Percentiles rank a stretch among this genome's conserved stretches.
Conservation (phyloP, 371 early-diverging fungal species). For the Syncephalastrum monosporum region DNA sequence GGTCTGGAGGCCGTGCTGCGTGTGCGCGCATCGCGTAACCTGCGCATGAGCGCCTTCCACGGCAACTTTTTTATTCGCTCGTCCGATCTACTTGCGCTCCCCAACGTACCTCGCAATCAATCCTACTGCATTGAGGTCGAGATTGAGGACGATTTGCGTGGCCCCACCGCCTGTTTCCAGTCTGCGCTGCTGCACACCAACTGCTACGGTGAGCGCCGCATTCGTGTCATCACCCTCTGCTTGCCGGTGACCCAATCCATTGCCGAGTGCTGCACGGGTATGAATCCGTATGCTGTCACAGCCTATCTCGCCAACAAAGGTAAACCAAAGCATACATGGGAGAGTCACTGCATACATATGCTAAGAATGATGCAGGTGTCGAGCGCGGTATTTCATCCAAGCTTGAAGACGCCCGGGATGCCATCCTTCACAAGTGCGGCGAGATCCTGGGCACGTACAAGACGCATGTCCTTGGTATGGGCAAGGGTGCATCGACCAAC, state of each 20-base stretch:
- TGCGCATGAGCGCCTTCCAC: constrained; percentile 87
- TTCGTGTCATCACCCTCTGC: constrained; percentile 92
- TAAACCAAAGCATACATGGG: constrained; percentile 10
- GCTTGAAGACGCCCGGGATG: constrained; percentile 94
- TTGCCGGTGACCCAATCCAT: constrained; percentile 85
- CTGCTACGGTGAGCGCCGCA: constrained; percentile 84
- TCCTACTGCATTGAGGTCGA: constrained; percentile 88
- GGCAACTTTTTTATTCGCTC: constrained; percentile 98
- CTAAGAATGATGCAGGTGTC: constrained; percentile 36
- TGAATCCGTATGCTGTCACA: constrained; percentile 84
- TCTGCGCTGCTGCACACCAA: constrained; percentile 95
- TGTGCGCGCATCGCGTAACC: constrained; percentile 87
- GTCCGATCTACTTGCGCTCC: constrained; percentile 89
- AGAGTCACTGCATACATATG: not conserved
- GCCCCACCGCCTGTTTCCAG: constrained; percentile 90
- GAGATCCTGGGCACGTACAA: constrained; percentile 89
- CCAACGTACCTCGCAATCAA: constrained; percentile 94
- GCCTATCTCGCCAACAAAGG: constrained; percentile 85
- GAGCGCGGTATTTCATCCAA: constrained; percentile 85
- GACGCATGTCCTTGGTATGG: constrained; percentile 68
- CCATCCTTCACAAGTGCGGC: constrained; percentile 80
- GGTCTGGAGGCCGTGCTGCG: constrained; percentile 96
- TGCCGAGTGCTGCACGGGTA: constrained; percentile 78
- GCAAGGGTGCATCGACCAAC: constrained; percentile 67
- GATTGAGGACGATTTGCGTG: constrained; percentile 81